Base-by-base conservation (phyloP, 805 yeast species). In the Starmera pachycereana region DNA sequence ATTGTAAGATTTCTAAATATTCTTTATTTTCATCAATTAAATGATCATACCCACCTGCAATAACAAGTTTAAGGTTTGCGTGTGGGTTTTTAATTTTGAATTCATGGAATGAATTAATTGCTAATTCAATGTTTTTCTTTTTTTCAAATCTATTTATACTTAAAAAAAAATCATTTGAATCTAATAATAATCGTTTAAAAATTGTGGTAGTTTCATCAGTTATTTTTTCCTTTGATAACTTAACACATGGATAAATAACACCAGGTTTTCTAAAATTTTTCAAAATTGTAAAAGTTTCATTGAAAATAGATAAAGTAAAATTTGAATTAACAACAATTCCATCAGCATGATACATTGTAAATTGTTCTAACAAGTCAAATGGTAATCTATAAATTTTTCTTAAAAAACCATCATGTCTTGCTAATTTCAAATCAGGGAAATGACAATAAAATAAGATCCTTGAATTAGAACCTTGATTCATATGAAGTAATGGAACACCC, bases 1-100 rank as follows among this genome's bases (percentile, higher is more conserved):
- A 38, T 46, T 73, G 67, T 32, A 92, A 67, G 46, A 84, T 84
- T 18, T 64, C 53, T 37, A 88, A 65, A 51, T 85, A 85, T 38
- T 72, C 72, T 27, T 76, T 82, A 58, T 92, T 92, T 56, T 89
- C 97, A 1, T 51, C 40, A 0, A 86, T 82, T 35, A 87, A 62
- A 9, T 71, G 50, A 57, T 92, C 98, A 59, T 80, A 92, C 0
- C 99, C 99, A 11, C 99, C 98, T 8, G 95, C 83, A 32, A 92
- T 62, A 2, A 88, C 71, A 39, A 92, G 67, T 41, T 72, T 72
- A 5, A 70, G 65, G 14, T 59, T 53, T 4, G 37, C 50, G 42
- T 52, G 42, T 7, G 18, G 8, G 37, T 25, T n/a, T 55, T 48
- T 18, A 57, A 61, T 3, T 48, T 41, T 3, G 70, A 59, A 13